Base-by-base conservation (phyloP, 2,329 filamentous ascomycete genomes). In the Colletotrichum liriopes region DNA sequence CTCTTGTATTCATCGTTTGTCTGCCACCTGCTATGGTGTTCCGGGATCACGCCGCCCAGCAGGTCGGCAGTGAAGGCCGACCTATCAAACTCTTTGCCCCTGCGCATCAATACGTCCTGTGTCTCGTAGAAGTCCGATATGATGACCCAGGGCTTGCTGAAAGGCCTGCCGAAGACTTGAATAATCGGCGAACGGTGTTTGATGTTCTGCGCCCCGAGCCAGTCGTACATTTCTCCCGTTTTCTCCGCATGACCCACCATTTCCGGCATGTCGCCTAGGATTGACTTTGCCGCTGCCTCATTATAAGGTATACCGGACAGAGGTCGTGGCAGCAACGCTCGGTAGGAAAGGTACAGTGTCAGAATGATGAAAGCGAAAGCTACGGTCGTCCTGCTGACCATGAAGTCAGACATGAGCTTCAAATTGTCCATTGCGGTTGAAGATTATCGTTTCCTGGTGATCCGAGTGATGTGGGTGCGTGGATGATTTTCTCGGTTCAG, bases 131-230 rank as follows among this genome's bases (percentile, higher is more conserved):
- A 81, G 72, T 82, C 79, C 14, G 80, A 73, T 9, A 84, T 67
- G 14, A 83, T 74, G 9, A 83, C 73, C 8, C 73, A 75, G 2
- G 82, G 81, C 61, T 75, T 76, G 23, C 73, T 69, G 29, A 82
- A 77, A 0, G 81, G 81, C 37, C 76, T 72, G n/a, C 81, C 65
- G 64, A 83, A 84, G 56, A 82, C 64, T 54, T 84, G 82, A 3
- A 78, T 72, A 14, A 84, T 71, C 2, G 80, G 78, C 0, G 78
- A 67, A 1, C 72, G 61, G 71, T 79, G 78, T 29, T 70, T 68
- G 41, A 74, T 71, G 37, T 77, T 77, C 37, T 79, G 78, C 26
- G 62, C 75, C 73, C 74, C 77, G 55, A 79, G 67, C 79, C 79
- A 80, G 66, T 69, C 65, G 35, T 65, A 69, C 54, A 70, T 65